Evolutionary conservation across 208 protist genomes (phyloP).

Genomic region (Wallacemonas rigidus): DNA sequence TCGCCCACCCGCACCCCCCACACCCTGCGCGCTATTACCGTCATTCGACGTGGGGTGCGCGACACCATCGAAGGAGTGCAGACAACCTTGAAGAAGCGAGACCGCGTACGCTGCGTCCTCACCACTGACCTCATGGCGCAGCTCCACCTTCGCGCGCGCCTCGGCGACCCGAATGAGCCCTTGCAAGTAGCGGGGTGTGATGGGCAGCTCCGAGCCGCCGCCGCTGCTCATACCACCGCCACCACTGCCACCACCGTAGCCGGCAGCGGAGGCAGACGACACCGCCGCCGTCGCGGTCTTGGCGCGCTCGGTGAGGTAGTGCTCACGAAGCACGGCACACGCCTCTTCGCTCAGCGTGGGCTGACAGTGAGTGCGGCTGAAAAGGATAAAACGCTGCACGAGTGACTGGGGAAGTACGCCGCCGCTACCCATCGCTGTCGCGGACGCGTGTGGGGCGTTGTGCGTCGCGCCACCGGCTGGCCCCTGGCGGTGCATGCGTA

Average conservation of each 20-base stretch:
- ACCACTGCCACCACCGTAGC: constrained; percentile 1
- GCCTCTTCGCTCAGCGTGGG: constrained; percentile 62
- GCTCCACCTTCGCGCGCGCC: constrained; percentile 90
- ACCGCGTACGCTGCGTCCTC: constrained; percentile 94
- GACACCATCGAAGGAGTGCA: constrained; percentile 40
- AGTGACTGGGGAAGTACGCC: constrained; percentile 52
- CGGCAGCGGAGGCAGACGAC: neutral
- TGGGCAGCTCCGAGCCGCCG: constrained; percentile 42
- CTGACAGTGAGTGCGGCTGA: constrained; percentile 67
- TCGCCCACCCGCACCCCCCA: constrained; percentile 9
- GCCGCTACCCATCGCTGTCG: neutral
- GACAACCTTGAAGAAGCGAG: constrained; percentile 80
- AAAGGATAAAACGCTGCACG: constrained; percentile 74
- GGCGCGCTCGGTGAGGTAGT: constrained; percentile 69
- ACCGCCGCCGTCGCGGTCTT: constrained; percentile 25
- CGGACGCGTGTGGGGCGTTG: no score
- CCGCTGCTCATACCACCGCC: constrained; percentile 2
- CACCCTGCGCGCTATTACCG: neutral
- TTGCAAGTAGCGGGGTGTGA: constrained; percentile 96
- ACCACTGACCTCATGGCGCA: constrained; percentile 85
- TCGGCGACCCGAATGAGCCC: constrained; percentile 94
- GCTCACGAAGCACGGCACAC: constrained; percentile 49
- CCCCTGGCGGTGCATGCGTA: constrained; percentile 70
- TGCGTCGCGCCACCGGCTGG: neutral
- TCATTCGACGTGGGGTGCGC: constrained; percentile 25